Evolutionary conservation across 768 basidiomycete genomes (phyloP), one percentile per base, ranked within the genome.

Genomic region (Xerocomus brunneocitrinus): DNA sequence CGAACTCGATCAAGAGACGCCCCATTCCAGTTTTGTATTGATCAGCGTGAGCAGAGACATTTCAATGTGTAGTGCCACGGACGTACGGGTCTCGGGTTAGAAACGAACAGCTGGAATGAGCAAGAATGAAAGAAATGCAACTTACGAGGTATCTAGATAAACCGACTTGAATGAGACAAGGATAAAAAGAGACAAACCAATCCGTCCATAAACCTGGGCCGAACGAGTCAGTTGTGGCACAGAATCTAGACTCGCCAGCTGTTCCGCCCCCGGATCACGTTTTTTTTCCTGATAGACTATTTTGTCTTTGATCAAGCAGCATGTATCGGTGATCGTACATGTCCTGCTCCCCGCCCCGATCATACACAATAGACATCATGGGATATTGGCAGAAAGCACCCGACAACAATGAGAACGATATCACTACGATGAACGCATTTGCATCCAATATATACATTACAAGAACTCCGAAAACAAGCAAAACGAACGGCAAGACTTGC

Each of bases 121-220:
- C 0, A 8, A 3, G 5, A 7, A 34, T n/a, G 0, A 1, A 27
- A 32, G 16, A 3, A 8, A 43, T 5, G 19, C 4, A 6, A 69
- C 79, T 58, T 54, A 85, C 83, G 78, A 38, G 80, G 79, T 60
- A 87, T 85, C 82, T 83, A 58, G 3, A 61, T 32, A 8, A 46
- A 48, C 46, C 53, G 41, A 39, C 38, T 19, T 10, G 19, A 25
- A 50, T 60, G 34, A 57, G 54, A 54, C 13, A 34, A n/a, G 48
- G 40, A 14, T 28, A 32, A 12, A 55, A 49, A 45, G 52, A 27
- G 25, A 76, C 79, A 65, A 62, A 90, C 85, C 62, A 79, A 70
- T 16, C 89, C 89, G 57, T 80, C 76, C 76, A 90, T 80, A 61
- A 89, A 89, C 47, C 81, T 85, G 57, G n/a, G n/a, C n/a, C n/a